Conservation (phyloP, 2,329 filamentous ascomycete species). For the Curvularia eragrostidis region DNA sequence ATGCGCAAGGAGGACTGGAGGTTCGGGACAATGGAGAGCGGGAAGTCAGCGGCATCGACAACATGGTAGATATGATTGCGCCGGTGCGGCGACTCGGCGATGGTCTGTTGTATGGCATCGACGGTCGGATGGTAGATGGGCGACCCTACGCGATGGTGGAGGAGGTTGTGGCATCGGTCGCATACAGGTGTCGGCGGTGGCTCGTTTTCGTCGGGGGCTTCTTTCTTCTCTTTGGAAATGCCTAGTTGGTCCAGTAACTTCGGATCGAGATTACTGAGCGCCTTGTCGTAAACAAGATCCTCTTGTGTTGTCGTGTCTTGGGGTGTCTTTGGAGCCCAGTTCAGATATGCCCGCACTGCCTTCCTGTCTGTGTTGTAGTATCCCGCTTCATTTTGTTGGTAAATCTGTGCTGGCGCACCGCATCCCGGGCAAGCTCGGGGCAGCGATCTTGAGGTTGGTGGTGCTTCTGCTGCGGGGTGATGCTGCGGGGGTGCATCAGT, state of each 20-base stretch:
- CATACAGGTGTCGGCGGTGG: slow-evolving; percentile 67
- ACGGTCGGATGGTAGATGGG: slow-evolving; percentile 83
- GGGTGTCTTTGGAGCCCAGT: slow-evolving; percentile 30
- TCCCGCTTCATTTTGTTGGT: slow-evolving; percentile 62
- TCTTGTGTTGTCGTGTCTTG: slow-evolving; percentile 33
- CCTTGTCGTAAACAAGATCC: slow-evolving; percentile 48
- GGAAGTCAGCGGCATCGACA: slow-evolving; percentile 94
- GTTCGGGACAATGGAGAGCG: slow-evolving; percentile 85
- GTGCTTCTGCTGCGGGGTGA: slow-evolving; percentile 4
- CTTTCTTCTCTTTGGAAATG: slow-evolving; percentile 28
- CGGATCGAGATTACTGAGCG: slow-evolving; percentile 41
- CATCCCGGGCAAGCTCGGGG: slow-evolving; percentile 67
- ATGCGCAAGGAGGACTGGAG: slow-evolving; percentile 74
- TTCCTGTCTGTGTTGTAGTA: slow-evolving; percentile 62
- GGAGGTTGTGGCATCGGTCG: slow-evolving; percentile 82
- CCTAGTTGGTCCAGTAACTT: slow-evolving; percentile 41
- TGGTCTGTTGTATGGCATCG: slow-evolving; percentile 79
- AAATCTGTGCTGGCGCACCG: slow-evolving; percentile 65
- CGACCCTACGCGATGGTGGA: slow-evolving; percentile 74
- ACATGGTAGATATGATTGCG: slow-evolving; percentile 96
- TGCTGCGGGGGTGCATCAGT: slow-evolving; percentile 2
- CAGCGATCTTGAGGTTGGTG: slow-evolving; percentile 38
- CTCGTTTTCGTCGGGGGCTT: slow-evolving; percentile 21
- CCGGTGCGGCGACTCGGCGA: slow-evolving; percentile 86
- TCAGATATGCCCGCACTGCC: slow-evolving; percentile 53